Percentiles rank a stretch among this genome's conserved stretches.
phyloP scores from a whole-genome alignment of 2,329 filamentous ascomycete genomes.

The Cladosporium sp. region DNA sequence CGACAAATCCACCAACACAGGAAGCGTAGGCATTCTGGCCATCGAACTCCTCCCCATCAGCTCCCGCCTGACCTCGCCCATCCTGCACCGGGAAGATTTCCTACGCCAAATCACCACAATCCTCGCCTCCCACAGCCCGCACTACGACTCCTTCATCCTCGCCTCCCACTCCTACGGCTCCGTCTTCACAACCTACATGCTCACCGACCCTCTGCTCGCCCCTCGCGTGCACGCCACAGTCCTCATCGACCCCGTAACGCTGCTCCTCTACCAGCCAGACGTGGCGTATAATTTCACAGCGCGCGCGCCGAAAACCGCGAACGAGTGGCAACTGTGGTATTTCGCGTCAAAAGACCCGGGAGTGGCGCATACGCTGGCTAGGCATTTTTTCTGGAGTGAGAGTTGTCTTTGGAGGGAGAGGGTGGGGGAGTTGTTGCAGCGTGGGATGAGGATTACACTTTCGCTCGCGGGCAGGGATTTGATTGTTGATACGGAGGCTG shows the following conservation, averaged over 20 bases:
- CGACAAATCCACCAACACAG: constrained; percentile 43
- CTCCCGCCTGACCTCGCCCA: constrained; percentile 55
- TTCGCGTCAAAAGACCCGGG: constrained; percentile 66
- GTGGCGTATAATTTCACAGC: constrained; percentile 69
- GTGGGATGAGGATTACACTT: constrained; percentile 48
- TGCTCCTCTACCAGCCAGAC: constrained; percentile 64
- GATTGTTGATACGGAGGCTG: constrained; percentile 58
- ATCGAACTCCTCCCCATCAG: constrained; percentile 64
- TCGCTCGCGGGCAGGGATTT: constrained; percentile 58
- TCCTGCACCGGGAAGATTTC: constrained; percentile 51
- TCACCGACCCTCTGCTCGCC: constrained; percentile 46
- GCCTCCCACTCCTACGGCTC: constrained; percentile 61
- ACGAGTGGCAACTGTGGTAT: constrained; percentile 67
- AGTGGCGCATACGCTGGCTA: constrained; percentile 59
- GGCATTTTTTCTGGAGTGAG: constrained; percentile 69
- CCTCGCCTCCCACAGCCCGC: constrained; percentile 51
- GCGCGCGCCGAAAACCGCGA: constrained; percentile 45
- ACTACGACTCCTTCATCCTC: constrained; percentile 55
- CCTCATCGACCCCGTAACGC: constrained; percentile 61
- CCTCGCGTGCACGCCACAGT: constrained; percentile 46
- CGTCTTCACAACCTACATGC: constrained; percentile 58
- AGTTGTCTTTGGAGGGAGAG: constrained; percentile 69
- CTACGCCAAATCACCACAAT: constrained; percentile 54
- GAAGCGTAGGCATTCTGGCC: constrained; percentile 58
- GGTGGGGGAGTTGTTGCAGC: constrained; percentile 38